phyloP scores from a whole-genome alignment of 129 eudicot genomes.

The Mikania micrantha region DNA sequence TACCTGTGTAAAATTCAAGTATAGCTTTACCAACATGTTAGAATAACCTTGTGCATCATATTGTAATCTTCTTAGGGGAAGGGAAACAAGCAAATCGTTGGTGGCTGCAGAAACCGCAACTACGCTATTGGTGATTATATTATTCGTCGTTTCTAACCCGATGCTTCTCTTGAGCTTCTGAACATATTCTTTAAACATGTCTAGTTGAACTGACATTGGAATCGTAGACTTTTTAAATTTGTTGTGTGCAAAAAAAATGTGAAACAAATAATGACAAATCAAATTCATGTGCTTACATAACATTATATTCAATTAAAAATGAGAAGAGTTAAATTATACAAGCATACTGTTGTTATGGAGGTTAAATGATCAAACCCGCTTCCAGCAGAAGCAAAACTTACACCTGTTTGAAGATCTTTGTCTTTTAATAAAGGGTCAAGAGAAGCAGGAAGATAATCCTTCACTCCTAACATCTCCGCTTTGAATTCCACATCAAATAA shows the following conservation, averaged over 20 bases:
- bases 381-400: conserved; percentile 84
- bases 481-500: neutral
- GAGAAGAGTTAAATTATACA: neutral
- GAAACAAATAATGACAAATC: neutral
- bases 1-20: conserved; percentile 53
- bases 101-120: conserved; percentile 46
- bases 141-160: conserved; percentile 39
- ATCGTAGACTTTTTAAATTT: conserved; percentile 37
- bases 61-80: conserved; percentile 16
- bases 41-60: conserved; percentile 42
- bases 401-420: conserved; percentile 59
- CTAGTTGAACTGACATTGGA: conserved; percentile 37
- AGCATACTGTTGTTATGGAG: conserved; percentile 30
- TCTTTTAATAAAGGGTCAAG: conserved; percentile 34
- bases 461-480: conserved; percentile 56
- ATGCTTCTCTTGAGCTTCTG: conserved; percentile 33
- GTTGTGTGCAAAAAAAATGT: neutral
- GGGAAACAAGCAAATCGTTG: conserved; percentile 39
- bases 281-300: neutral
- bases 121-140: conserved; percentile 34
- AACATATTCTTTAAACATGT: conserved; percentile 55
- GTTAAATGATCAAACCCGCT: conserved; percentile 61
- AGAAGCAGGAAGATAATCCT: conserved; percentile 57
- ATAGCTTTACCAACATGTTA: conserved; percentile 33
- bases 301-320: neutral